Evolutionary conservation across 192 early-diverging fungal genomes (phyloP).

Genomic region (Coemansia sp.): DNA sequence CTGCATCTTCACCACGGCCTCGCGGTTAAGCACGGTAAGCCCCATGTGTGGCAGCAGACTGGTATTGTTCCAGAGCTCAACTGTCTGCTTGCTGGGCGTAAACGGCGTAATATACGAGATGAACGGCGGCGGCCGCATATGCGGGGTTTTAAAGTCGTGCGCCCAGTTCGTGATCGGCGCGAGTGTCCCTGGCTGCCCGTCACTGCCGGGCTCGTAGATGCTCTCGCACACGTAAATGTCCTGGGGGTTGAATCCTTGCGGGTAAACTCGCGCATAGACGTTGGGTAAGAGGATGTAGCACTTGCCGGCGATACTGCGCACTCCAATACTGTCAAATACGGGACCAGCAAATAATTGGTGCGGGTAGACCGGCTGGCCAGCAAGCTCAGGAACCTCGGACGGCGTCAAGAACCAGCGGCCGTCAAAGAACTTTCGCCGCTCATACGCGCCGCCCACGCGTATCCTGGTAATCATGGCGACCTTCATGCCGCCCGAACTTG

Average conservation of each 20-base stretch:
- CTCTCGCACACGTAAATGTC: constrained; percentile 50
- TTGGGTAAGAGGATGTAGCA: constrained; percentile 45
- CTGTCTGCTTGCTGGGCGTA: constrained; percentile 29
- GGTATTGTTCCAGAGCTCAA: constrained; percentile 29
- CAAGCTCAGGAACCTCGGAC: constrained; percentile 47
- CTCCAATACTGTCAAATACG: constrained; percentile 36
- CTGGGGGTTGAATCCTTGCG: constrained; percentile 41
- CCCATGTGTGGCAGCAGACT: constrained; percentile 33
- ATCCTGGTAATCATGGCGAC: constrained; percentile 49
- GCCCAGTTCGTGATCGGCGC: constrained; percentile 46
- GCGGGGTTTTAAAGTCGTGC: constrained; percentile 48
- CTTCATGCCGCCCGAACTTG: constrained; percentile 15
- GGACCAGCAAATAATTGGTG: constrained; percentile 51
- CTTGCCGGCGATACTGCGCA: constrained; percentile 43
- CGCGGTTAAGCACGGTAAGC: constrained; percentile 47
- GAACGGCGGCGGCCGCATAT: constrained; percentile 44
- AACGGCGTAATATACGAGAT: constrained; percentile 44
- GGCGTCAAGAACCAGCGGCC: constrained; percentile 51
- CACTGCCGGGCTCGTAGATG: constrained; percentile 17
- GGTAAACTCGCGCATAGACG: constrained; percentile 49
- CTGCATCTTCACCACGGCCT: constrained; percentile 29
- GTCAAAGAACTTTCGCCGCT: constrained; percentile 53
- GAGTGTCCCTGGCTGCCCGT: constrained; percentile 16
- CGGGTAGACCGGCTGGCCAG: constrained; percentile 44
- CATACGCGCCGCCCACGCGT: constrained; percentile 33